Evolutionary conservation across 2,329 filamentous ascomycete species (phyloP), one percentile per base, ranked within the genome.

Genomic region (Ophioceras dolichostomum): DNA sequence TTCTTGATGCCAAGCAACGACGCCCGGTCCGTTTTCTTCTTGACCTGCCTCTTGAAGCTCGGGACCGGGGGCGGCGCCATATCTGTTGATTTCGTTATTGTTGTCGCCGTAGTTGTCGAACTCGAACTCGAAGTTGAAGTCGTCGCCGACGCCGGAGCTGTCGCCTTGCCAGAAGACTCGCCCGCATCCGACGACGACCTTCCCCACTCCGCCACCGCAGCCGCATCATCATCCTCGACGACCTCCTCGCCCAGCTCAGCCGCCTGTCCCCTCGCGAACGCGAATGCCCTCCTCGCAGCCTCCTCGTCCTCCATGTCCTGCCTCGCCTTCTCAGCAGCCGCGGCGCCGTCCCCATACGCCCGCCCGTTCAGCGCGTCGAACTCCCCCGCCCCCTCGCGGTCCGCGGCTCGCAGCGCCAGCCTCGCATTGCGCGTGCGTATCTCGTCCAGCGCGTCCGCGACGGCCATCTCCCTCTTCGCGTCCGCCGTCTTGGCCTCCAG

Each of bases 401-500:
- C 74, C 8, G 79, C 81, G 45, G 83, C 71, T n/a, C n/a, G n/a
- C n/a, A n/a, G n/a, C 57, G 94, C 85, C 35, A 91, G 77, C 44
- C 87, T 70, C 7, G 91, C 91, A 61, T 98, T 98, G 45, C 89
- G 67, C 37, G 84, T 89, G 39, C 89, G 70, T 40, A 98, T 95
- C 61, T 95, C 88, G 57, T 98, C 91, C 39, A 98, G 63, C 7
- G 88, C 89, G 64, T 98, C 91, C 2, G 91, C 91, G 32, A 95
- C 85, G 14, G 83, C 85, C 88, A 98, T 98, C 60, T 98, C 91
- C 29, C 82, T 72, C 64, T 91, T 88, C 1, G 88, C 88, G 56
- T 98, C 91, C 17, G 83, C 64, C 39, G 89, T 94, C 64, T 96
- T 96, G 44, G 83, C 80, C 62, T 98, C 91, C 33, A 98, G 62